phyloP scores from a whole-genome alignment of 208 protist species.

The Leishmania amazonensis region DNA sequence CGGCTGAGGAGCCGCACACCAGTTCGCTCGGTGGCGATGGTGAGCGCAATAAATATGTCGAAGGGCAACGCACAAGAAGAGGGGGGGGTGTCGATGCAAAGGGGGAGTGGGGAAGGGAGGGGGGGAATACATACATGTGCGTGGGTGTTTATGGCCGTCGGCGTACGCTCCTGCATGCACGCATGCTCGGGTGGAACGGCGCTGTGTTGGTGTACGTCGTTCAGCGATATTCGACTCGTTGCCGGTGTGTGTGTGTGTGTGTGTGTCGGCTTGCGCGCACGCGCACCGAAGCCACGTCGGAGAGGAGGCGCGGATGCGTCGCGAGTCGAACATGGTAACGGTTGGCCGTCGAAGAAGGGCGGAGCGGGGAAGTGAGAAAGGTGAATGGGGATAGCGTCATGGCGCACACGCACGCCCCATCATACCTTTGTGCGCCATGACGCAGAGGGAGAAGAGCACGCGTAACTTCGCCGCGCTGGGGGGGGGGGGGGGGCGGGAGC shows the following conservation, averaged over 20 bases:
- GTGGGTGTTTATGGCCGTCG: no score
- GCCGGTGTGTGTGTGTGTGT: no score
- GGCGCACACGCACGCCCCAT: no score
- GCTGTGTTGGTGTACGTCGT: neutral
- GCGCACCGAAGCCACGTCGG: neutral
- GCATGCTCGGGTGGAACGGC: neutral
- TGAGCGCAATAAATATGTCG: no score
- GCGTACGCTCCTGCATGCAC: no score
- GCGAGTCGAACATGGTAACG: neutral
- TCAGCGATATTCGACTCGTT: neutral
- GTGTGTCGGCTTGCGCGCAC: no score
- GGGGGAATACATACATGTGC: neutral
- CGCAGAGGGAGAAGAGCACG: no score
- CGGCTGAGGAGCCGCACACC: neutral
- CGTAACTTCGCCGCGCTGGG: no score
- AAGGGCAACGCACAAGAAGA: no score
- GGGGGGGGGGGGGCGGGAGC: no score
- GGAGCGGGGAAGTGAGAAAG: neutral
- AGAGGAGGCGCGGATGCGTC: neutral
- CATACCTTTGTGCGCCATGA: no score
- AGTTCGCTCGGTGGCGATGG: neutral
- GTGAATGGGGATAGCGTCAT: neutral
- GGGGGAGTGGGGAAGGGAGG: neutral
- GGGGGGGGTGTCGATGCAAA: no score
- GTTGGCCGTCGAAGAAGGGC: neutral